Evolutionary conservation across 2,329 filamentous ascomycete species (phyloP).

Genomic region (Neonectria hederae): DNA sequence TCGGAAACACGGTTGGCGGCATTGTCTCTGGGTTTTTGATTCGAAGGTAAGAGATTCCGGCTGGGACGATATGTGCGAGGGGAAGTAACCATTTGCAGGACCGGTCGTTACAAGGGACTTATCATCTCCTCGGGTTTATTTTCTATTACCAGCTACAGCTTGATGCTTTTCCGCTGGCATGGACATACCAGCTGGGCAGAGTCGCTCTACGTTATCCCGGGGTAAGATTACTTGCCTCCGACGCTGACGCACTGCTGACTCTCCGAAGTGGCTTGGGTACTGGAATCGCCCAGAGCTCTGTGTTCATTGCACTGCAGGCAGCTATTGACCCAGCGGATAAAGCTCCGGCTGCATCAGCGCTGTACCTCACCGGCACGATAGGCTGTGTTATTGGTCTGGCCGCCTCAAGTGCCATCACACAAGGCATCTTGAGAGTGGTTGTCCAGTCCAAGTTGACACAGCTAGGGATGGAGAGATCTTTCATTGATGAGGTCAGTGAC

Average conservation of each 20-base stretch:
- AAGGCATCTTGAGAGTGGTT: conserved; percentile 17
- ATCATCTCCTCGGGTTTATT: conserved; percentile 60
- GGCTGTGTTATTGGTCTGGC: conserved; percentile 52
- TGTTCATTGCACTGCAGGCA: conserved; percentile 55
- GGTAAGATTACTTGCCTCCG: conserved; percentile 14
- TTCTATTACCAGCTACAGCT: conserved; percentile 59
- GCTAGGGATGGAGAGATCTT: conserved; percentile 22
- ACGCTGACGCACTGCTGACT: background rate
- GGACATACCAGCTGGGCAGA: conserved; percentile 65
- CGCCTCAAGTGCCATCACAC: conserved; percentile 48
- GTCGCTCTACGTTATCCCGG: conserved; percentile 67
- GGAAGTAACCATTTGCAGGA: conserved; percentile 47
- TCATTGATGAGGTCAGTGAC: conserved; percentile 24
- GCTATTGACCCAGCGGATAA: conserved; percentile 50
- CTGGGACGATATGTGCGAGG: background rate
- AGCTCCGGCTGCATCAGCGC: conserved; percentile 52
- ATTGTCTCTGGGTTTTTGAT: conserved; percentile 68
- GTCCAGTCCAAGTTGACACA: conserved; percentile 19
- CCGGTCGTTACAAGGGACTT: conserved; percentile 67
- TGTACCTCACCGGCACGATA: conserved; percentile 51
- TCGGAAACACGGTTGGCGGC: conserved; percentile 72
- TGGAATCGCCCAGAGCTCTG: conserved; percentile 52
- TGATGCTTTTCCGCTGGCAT: conserved; percentile 67
- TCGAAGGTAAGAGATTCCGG: conserved; percentile 48
- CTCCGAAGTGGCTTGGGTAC: conserved; percentile 48